Evolutionary conservation across 1,139 yeast species (phyloP).

Genomic region (Kurtzmaniella quercitrusa): DNA sequence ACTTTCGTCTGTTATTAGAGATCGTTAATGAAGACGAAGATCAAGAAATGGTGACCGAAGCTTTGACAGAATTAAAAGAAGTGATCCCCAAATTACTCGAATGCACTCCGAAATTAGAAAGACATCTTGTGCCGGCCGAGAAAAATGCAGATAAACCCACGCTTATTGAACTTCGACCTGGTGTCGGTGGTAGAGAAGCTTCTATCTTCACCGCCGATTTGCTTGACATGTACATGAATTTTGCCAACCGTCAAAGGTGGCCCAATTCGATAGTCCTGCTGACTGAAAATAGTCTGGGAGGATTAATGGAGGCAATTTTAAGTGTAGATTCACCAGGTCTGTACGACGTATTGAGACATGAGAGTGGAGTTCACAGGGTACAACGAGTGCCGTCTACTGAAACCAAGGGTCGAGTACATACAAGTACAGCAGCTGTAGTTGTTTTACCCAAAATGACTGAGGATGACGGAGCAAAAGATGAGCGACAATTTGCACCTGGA

Average conservation of each 20-base stretch:
- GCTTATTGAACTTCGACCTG: conserved; percentile 83
- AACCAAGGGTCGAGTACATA: conserved; percentile 89
- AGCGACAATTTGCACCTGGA: conserved; percentile 75
- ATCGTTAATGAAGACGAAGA: conserved; percentile 30
- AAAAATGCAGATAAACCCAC: conserved; percentile 77
- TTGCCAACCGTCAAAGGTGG: conserved; percentile 68
- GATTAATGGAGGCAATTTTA: conserved; percentile 70
- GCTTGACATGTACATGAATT: conserved; percentile 74
- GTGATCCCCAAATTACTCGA: conserved; percentile 32
- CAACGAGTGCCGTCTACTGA: conserved; percentile 94
- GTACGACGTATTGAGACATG: conserved; percentile 69
- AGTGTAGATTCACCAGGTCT: conserved; percentile 74
- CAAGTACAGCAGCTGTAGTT: conserved; percentile 94
- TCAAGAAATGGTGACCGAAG: conserved; percentile 26
- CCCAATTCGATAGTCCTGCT: conserved; percentile 55
- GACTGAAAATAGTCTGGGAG: conserved; percentile 41
- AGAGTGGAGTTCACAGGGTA: conserved; percentile 95
- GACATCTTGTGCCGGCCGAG: conserved; percentile 68
- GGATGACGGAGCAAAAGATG: conserved; percentile 58
- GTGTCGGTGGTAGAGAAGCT: conserved; percentile 96
- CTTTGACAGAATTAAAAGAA: conserved; percentile 21
- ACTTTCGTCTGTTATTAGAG: conserved; percentile 34
- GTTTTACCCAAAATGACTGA: conserved; percentile 78
- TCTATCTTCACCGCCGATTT: conserved; percentile 79
- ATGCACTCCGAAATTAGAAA: conserved; percentile 45